Evolutionary conservation across 257 asterid genomes (phyloP), one percentile per base, ranked within the genome.

Genomic region (Penstemon eatonii): DNA sequence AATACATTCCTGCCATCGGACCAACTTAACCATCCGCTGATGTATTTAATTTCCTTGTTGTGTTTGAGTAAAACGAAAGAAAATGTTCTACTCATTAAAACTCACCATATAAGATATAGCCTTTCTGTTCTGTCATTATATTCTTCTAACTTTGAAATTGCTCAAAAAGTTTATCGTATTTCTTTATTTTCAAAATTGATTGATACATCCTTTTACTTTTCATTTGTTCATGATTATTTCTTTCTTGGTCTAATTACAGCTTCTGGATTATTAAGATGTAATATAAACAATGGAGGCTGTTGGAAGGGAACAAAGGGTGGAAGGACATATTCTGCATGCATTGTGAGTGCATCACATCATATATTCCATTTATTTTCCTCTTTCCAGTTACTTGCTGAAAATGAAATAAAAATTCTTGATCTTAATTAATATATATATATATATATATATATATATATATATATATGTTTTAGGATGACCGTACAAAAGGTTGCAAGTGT

Each of bases 221-320:
- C 68, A 36, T 59, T 60, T 19, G n/a, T 44, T 42, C 38, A 40
- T 56, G 6, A 5, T 11, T 54, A 13, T 51, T 10, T 63, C 15
- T 12, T 51, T 64, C 63, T 60, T 73, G 51, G 55, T 72, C 65
- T 80, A 63, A 25, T 25, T 25, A 50, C 89, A 93, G 97, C 96
- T 70, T 85, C 97, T 46, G 99, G 99, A 65, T 84, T 91, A 67
- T 76, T 87, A 67, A 87, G 96, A 69, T 93, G 97, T 78, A 95
- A 71, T 76, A 68, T 93, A 67, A 88, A 86, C 61, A 84, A 90
- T 3, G 97, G 97, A 68, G 97, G 97, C 56, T 93, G 99, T 77
- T 93, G 99, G 99, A 88, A 74, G 72, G 89, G 78, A 47, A 82
- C 92, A 8, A 79, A 60, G 79, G 84, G 77, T 64, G 96, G 96